Base-by-base conservation (phyloP, 495 filamentous ascomycete genomes). In the Xylaria telfairii region DNA sequence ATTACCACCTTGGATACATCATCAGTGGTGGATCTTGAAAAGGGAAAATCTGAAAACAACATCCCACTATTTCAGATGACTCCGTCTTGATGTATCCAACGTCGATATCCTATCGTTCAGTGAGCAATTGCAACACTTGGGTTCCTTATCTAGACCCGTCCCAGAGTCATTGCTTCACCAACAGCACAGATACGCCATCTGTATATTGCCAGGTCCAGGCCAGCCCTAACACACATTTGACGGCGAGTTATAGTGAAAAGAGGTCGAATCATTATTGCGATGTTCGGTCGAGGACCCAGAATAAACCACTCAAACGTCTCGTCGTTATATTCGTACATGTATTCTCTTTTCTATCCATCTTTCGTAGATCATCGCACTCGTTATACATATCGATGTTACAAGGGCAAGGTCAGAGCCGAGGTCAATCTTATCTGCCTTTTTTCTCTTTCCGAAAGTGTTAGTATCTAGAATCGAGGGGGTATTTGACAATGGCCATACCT, bases 401-500 rank as follows among this genome's bases (percentile, higher is more conserved):
- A 42, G 24, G 19, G 64, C 39, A 47, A 28, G 37, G 26, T 54
- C 6, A 59, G 10, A 5, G 21, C 37, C 15, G 60, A 74, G 47
- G 59, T 13, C 26, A 42, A n/a, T 66, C 44, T 67, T 39, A 67
- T 42, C n/a, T 70, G 21, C 63, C 57, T 67, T 59, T 60, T 65
- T 61, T 62, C 42, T 69, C 67, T 69, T 30, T 10, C 44, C 19
- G 7, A n/a, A 30, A 30, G 34, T 39, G 67, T 69, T 54, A 69
- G 47, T 54, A 41, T 53, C 47, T 6, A 54, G 44, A 46, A 12
- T n/a, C 19, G 19, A 7, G 28, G 24, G 3, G 28, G 44, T 47
- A 67, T 10, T 60, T 10, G 28, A 8, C 3, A 39, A 12, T n/a
- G 37, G 41, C 4, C 83, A 81, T 87, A 93, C 92, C 88, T 76